phyloP scores from a whole-genome alignment of 2,329 filamentous ascomycete genomes.

The Berkeleyomyces basicola region DNA sequence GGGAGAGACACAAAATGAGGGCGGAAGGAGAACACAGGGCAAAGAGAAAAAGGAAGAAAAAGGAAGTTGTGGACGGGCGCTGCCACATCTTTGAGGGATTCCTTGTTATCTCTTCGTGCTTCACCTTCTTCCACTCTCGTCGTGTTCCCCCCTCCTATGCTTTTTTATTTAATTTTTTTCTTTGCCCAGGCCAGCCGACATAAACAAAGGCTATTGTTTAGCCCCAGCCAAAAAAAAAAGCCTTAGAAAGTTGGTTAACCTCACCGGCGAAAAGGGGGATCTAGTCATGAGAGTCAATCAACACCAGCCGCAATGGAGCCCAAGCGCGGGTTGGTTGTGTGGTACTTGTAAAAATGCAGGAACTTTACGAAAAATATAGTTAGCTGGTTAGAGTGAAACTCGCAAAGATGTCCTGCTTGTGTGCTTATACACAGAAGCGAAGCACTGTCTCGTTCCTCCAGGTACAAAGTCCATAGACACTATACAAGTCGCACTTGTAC shows the following conservation, averaged over 20 bases:
- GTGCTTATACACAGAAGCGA: too few species aligned
- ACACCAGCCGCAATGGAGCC: background rate
- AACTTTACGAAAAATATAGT: too few species aligned
- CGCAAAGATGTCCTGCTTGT: too few species aligned
- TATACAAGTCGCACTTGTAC: background rate
- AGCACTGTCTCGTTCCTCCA: background rate
- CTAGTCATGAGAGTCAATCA: background rate
- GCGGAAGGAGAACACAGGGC: background rate
- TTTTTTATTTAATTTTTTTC: background rate
- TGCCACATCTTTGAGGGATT: background rate
- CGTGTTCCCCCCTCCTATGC: background rate
- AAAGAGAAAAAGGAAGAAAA: background rate
- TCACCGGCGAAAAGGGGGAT: background rate
- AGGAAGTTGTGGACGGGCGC: background rate
- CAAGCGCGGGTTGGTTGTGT: background rate
- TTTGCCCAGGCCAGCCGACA: background rate
- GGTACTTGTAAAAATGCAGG: too few species aligned
- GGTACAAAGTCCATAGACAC: background rate
- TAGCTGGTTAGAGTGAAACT: too few species aligned
- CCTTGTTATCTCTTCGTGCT: background rate
- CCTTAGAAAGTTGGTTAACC: background rate
- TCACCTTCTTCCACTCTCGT: background rate
- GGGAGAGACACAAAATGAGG: background rate
- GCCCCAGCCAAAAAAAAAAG: background rate
- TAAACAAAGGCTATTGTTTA: background rate